Percentiles rank a stretch among this genome's conserved stretches.
These are phyloP conservation scores for Pythium guiyangense DNA, from an alignment of 352 stramenopile species.

Conservation along the genomic window DNA sequence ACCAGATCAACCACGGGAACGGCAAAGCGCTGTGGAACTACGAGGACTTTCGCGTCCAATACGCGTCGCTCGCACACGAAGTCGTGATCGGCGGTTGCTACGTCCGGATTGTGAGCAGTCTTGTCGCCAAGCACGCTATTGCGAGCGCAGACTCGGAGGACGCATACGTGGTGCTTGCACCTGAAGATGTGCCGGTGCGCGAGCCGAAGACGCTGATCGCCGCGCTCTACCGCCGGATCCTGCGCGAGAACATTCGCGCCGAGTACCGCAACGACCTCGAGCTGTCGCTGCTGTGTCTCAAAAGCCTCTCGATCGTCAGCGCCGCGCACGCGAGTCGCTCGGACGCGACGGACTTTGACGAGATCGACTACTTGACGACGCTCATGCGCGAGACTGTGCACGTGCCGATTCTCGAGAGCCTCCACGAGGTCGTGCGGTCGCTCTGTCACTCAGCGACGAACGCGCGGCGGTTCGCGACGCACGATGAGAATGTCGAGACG, in stretches of 20 bases:
- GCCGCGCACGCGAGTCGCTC: slow-evolving; percentile 34
- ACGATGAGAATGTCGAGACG: slow-evolving; percentile 35
- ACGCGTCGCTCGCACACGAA: slow-evolving; percentile 85
- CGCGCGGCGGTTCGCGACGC: slow-evolving; percentile 41
- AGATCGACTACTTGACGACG: slow-evolving; percentile 59
- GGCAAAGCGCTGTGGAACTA: slow-evolving; percentile 94
- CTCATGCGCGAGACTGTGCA: slow-evolving; percentile 68
- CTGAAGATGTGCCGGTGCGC: slow-evolving; percentile 50
- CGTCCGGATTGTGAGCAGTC: slow-evolving; percentile 58
- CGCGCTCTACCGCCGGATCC: slow-evolving; percentile 63
- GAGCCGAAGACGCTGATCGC: slow-evolving; percentile 49
- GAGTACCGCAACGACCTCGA: slow-evolving; percentile 65
- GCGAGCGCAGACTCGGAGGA: slow-evolving; percentile 50
- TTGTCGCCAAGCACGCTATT: slow-evolving; percentile 40
- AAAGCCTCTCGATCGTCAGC: slow-evolving; percentile 58
- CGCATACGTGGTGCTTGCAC: slow-evolving; percentile 35
- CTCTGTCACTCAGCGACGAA: slow-evolving; percentile 48
- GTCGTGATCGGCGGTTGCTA: slow-evolving; percentile 89
- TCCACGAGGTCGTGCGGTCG: slow-evolving; percentile 53
- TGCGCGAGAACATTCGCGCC: slow-evolving; percentile 71
- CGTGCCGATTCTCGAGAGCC: slow-evolving; percentile 40
- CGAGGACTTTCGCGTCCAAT: slow-evolving; percentile 93
- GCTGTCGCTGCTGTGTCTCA: slow-evolving; percentile 55
- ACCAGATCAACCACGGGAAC: slow-evolving; percentile 53
- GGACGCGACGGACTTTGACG: slow-evolving; percentile 51